phyloP scores from a whole-genome alignment of 225 moss, liverwort and hornwort genomes.

The Anthoceros angustus region DNA sequence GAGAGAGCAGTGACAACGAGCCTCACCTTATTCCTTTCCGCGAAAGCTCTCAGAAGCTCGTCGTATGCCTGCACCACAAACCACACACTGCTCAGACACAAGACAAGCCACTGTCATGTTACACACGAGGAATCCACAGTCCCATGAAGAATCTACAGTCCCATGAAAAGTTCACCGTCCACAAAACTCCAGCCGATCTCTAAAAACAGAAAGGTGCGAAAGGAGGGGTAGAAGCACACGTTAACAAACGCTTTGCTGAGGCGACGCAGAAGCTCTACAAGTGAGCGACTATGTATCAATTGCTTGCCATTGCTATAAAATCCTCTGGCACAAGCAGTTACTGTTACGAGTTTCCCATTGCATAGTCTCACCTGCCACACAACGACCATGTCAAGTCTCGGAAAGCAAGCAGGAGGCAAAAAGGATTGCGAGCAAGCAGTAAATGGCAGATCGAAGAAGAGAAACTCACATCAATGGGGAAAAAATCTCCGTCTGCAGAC shows the following conservation, averaged over 20 bases:
- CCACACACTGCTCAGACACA: too few species aligned
- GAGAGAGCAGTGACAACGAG: neutral
- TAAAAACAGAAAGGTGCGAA: neutral
- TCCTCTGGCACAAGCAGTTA: slow-evolving; percentile 32
- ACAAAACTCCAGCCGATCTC: too few species aligned
- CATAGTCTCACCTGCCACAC: slow-evolving; percentile 30
- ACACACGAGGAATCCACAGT: too few species aligned
- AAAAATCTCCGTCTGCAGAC: slow-evolving; percentile 22
- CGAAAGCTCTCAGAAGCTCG: slow-evolving; percentile 47
- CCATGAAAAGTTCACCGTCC: too few species aligned
- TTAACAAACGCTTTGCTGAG: slow-evolving; percentile 49
- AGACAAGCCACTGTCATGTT: too few species aligned
- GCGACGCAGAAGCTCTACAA: slow-evolving; percentile 35
- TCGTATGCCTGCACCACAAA: slow-evolving; percentile 38
- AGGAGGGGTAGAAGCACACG: slow-evolving; percentile 14
- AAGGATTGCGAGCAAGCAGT: neutral
- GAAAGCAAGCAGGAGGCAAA: neutral
- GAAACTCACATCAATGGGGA: slow-evolving; percentile 34
- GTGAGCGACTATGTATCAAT: slow-evolving; percentile 27
- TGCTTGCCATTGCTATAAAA: slow-evolving; percentile 41
- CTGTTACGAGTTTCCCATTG: slow-evolving; percentile 52
- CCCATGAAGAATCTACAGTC: too few species aligned
- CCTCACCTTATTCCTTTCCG: slow-evolving; percentile 47
- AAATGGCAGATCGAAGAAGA: neutral
- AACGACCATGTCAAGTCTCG: neutral